Percentiles rank a stretch among this genome's conserved stretches.
These are phyloP conservation scores for Lanmaoa pseudosensibilis DNA, from an alignment of 768 basidiomycete species.

Conservation along the genomic window DNA sequence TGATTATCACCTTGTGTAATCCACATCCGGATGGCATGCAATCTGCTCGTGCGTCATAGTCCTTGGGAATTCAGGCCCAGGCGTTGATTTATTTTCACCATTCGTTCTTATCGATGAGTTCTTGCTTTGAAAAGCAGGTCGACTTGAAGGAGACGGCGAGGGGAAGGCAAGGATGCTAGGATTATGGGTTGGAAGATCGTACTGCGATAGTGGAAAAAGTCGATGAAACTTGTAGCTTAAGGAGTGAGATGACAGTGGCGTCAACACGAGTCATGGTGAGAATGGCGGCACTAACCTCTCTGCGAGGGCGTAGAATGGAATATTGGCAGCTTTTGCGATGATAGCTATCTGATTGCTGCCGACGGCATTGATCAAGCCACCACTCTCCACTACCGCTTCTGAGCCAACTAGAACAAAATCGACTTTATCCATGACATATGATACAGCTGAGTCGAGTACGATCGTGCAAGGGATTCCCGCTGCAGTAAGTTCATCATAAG, in stretches of 20 bases:
- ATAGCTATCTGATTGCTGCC: conserved; percentile 97
- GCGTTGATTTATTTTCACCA: conserved; percentile 1
- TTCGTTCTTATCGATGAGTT: conserved; percentile 1
- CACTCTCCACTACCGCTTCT: conserved; percentile 97
- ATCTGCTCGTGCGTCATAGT: conserved; percentile 81
- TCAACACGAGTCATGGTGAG: conserved; percentile 19
- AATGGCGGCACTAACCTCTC: conserved; percentile 61
- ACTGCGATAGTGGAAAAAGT: conserved; percentile 89
- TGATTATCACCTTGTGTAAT: conserved; percentile 78
- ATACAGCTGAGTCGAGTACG: conserved; percentile 93
- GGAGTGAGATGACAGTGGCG: conserved; percentile 24
- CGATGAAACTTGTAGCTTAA: conserved; percentile 95
- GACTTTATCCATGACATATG: conserved; percentile 95
- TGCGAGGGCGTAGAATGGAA: conserved; percentile 94
- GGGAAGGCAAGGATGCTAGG: conserved; percentile 73
- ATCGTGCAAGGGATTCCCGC: conserved; percentile 95
- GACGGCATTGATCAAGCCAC: conserved; percentile 88
- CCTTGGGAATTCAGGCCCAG: conserved; percentile 12
- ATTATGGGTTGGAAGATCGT: conserved; percentile 83
- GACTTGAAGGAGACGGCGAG: conserved; percentile 26
- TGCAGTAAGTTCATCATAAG: conserved; percentile 81
- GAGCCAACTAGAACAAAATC: conserved; percentile 96
- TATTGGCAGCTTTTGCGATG: conserved; percentile 90
- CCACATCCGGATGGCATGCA: conserved; percentile 81
- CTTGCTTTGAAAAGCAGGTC: conserved; percentile 2